Evolutionary conservation across 208 protist species (phyloP).

Genomic region (Leishmania mexicana): DNA sequence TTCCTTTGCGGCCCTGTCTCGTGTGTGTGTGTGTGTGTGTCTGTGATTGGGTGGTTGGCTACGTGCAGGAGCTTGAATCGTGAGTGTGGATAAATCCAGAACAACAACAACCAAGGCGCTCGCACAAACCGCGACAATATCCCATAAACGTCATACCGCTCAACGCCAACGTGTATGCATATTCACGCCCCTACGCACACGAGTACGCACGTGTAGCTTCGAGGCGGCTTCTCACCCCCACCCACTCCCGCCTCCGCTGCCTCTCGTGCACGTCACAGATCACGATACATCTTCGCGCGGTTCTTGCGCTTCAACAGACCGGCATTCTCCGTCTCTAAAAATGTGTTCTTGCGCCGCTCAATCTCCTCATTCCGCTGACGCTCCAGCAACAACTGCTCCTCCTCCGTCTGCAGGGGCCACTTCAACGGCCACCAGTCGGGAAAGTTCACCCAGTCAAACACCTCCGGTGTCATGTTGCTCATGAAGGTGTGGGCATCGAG

Average conservation of each 20-base stretch:
- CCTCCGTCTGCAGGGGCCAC: slow-evolving; percentile 74
- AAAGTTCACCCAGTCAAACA: slow-evolving; percentile 90
- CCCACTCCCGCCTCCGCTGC: neutral
- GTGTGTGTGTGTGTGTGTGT: neutral
- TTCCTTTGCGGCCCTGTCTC: neutral
- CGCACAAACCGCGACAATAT: neutral
- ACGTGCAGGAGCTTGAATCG: neutral
- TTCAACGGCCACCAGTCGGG: slow-evolving; percentile 91
- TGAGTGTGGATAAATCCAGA: neutral
- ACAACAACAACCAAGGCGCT: neutral
- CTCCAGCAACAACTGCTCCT: slow-evolving; percentile 76
- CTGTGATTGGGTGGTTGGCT: neutral
- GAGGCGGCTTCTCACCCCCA: too few species aligned
- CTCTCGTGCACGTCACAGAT: slow-evolving; percentile 28
- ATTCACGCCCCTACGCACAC: neutral
- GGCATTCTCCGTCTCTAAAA: slow-evolving; percentile 79
- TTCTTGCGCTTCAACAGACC: slow-evolving; percentile 78
- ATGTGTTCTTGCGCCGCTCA: slow-evolving; percentile 62
- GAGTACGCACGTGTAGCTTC: neutral
- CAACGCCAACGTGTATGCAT: neutral
- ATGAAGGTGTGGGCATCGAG: slow-evolving; percentile 81
- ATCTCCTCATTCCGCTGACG: slow-evolving; percentile 80
- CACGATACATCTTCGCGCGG: slow-evolving; percentile 66
- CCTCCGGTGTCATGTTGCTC: slow-evolving; percentile 84
- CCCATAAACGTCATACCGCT: neutral